Evolutionary conservation across 1,139 yeast genomes (phyloP).

Genomic region (Debaryomyces psychrophilus): DNA sequence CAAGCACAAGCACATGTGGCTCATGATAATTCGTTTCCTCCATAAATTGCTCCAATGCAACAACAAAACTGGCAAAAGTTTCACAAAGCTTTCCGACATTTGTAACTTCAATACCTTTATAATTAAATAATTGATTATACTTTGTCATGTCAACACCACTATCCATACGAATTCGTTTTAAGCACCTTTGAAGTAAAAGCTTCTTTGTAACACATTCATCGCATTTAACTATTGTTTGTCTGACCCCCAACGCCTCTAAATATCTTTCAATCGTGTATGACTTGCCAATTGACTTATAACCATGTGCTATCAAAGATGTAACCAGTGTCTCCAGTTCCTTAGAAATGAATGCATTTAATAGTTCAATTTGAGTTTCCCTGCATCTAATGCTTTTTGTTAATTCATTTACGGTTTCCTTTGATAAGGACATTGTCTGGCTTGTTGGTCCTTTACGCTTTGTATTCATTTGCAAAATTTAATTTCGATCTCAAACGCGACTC

Average conservation of each 20-base stretch:
- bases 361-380: conserved; percentile 32
- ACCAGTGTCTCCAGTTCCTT: conserved; percentile 25
- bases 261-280: conserved; percentile 33
- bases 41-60: conserved; percentile 43
- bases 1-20: conserved; percentile 61
- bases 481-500: neutral
- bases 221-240: conserved; percentile 35
- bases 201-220: conserved; percentile 46
- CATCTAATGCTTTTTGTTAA: conserved; percentile 15
- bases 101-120: conserved; percentile 23
- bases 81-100: conserved; percentile 37
- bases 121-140: conserved; percentile 19
- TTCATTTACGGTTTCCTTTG: conserved; percentile 8
- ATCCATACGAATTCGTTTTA: conserved; percentile 32
- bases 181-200: conserved; percentile 42
- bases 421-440: neutral
- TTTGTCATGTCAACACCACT: conserved; percentile 25
- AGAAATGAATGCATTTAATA: conserved; percentile 33
- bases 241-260: conserved; percentile 26
- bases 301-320: conserved; percentile 41
- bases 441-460: neutral
- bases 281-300: conserved; percentile 47
- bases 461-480: neutral
- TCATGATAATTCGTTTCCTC: conserved; percentile 32
- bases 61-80: conserved; percentile 49